These are phyloP conservation scores for Penicilliopsis zonata DNA, from an alignment of 495 filamentous ascomycete species.

Conservation along the genomic window DNA sequence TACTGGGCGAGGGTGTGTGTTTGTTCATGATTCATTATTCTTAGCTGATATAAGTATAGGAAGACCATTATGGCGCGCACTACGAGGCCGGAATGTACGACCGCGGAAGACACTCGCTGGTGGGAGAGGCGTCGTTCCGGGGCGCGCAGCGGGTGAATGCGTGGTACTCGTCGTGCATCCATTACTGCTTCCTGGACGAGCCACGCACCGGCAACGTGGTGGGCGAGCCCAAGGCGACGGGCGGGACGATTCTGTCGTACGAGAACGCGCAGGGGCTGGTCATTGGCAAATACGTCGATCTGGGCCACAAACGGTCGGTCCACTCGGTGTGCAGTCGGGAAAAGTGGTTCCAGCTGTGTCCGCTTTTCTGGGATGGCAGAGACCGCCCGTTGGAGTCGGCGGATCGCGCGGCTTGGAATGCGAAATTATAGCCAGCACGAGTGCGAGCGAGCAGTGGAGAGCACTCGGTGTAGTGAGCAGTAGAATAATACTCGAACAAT, in stretches of 20 bases:
- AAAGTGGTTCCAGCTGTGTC: conserved; percentile 56
- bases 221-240: conserved; percentile 53
- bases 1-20: conserved; percentile 57
- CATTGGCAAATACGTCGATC: conserved; percentile 52
- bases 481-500: too few species aligned
- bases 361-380: conserved; percentile 41
- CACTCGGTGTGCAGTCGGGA: conserved; percentile 47
- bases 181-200: conserved; percentile 60
- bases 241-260: conserved; percentile 48
- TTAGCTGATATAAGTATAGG: conserved; percentile 27
- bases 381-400: too few species aligned
- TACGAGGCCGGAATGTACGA: conserved; percentile 52
- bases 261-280: conserved; percentile 54
- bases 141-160: conserved; percentile 54
- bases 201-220: conserved; percentile 49
- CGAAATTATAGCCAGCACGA: too few species aligned
- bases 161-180: conserved; percentile 58
- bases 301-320: conserved; percentile 55
- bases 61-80: conserved; percentile 55
- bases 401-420: too few species aligned
- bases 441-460: too few species aligned
- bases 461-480: too few species aligned
- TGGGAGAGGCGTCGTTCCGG: conserved; percentile 49
- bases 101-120: conserved; percentile 56
- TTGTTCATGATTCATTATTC: conserved; percentile 1